Evolutionary conservation across 805 yeast genomes (phyloP), one percentile per base, ranked within the genome.

Genomic region (Starmerella sp.): DNA sequence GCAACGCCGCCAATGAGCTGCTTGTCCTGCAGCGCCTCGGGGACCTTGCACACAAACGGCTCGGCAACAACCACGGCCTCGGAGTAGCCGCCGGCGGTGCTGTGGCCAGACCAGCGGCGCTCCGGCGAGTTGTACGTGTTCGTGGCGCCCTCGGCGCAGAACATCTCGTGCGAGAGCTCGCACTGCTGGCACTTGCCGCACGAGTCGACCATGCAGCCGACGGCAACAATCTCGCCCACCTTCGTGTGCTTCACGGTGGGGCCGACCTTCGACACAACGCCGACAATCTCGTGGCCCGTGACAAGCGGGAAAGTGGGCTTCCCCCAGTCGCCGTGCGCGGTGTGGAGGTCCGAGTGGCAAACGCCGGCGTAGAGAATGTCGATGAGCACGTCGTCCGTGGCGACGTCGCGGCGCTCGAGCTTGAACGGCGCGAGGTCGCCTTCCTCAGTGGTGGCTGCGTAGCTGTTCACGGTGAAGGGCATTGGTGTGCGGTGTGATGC

Each of bases 161-260:
- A 79, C 58, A 69, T 74, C 61, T 82, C 84, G 65, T 81, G 76
- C 60, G 72, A 74, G 38, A 64, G 58, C 30, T 73, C 66, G 74
- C 89, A 86, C 63, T 80, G 74, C 44, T 72, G 64, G 70, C 95
- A 86, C 13, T 76, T 70, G 55, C 75, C 68, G 71, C 93, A 85
- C 34, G 84, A 72, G 55, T 70, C 71, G 28, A 76, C 72, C 64
- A 78, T 82, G 32, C 93, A 91, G 61, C 95, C 95, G 50, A 84
- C 76, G 51, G 93, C 95, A 37, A 84, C 91, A 59, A 88, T 74
- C 60, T 86, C 83, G 53, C 95, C 95, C n/a, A 83, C 67, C 66
- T 75, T 72, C 69, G 74, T 53, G 58, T 73, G 71, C 17, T 67
- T 62, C 8, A 60, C 84, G 80, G 77, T 70, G 14, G 73, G 62